Conservation (phyloP, 371 early-diverging fungal genomes). For the Umbelopsis sp. region DNA sequence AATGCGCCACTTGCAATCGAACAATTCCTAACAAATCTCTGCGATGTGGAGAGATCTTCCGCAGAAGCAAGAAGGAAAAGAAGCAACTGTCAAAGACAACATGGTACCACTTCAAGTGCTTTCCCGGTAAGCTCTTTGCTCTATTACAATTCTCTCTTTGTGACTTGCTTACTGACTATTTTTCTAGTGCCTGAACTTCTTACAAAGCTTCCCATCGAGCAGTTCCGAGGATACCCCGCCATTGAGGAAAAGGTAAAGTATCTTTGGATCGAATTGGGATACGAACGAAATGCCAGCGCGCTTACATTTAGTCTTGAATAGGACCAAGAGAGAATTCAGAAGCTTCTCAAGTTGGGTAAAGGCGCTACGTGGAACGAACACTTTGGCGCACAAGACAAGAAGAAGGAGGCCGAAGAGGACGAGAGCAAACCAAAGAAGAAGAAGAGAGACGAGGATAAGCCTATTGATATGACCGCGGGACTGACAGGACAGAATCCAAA, state of each 20-base stretch:
- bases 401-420: slow-evolving; percentile 42
- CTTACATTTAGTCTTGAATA: slow-evolving; percentile 4
- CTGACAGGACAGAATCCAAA: slow-evolving; percentile 36
- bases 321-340: slow-evolving; percentile 51
- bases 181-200: slow-evolving; percentile 38
- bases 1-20: slow-evolving; percentile 49
- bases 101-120: slow-evolving; percentile 66
- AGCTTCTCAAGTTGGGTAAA: slow-evolving; percentile 47
- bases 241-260: slow-evolving; percentile 33
- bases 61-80: slow-evolving; percentile 56
- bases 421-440: slow-evolving; percentile 33
- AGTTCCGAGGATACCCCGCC: slow-evolving; percentile 42
- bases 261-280: neutral
- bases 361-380: slow-evolving; percentile 47
- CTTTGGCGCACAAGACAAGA: slow-evolving; percentile 36
- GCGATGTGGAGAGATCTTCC: slow-evolving; percentile 53
- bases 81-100: slow-evolving; percentile 55
- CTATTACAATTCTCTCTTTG: neutral
- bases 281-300: neutral
- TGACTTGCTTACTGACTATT: neutral
- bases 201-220: slow-evolving; percentile 40
- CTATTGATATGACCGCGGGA: slow-evolving; percentile 31
- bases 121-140: slow-evolving; percentile 39
- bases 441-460: slow-evolving; percentile 33
- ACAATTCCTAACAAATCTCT: slow-evolving; percentile 55